A percentile compares a stretch with the other conserved stretches of the same genome.
Evolutionary conservation across 345 rosid species (phyloP).

Genomic region (Excoecaria cochinchinensis): DNA sequence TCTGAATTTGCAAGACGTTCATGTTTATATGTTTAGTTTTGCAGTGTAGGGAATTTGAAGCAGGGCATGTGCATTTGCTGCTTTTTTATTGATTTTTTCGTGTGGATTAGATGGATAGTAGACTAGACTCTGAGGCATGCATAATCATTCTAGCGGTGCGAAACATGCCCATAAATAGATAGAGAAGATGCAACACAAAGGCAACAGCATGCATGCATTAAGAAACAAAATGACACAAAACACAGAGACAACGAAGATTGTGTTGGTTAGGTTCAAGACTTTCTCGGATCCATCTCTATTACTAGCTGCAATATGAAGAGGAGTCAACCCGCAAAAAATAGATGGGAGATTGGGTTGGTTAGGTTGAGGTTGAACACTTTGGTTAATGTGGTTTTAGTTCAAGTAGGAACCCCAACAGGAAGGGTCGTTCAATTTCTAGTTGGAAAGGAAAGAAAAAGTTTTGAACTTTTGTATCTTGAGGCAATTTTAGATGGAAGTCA

Average conservation of each 20-base stretch:
- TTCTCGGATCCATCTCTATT: slow-evolving; percentile 88
- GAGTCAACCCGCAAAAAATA: slow-evolving; percentile 81
- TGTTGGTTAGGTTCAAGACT: slow-evolving; percentile 42
- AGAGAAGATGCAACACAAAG: not conserved
- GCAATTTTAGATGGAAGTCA: no score
- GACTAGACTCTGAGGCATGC: slow-evolving; percentile 94
- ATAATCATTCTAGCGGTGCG: slow-evolving; percentile 54
- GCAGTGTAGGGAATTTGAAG: slow-evolving; percentile 51
- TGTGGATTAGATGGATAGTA: slow-evolving; percentile 87
- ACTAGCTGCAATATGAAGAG: slow-evolving; percentile 95
- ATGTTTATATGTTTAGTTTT: slow-evolving; percentile 33
- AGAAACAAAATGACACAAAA: not conserved
- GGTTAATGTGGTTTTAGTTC: no score
- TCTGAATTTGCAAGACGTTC: slow-evolving; percentile 54
- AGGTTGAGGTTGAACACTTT: no score
- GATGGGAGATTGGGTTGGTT: no score
- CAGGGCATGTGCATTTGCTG: slow-evolving; percentile 51
- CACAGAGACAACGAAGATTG: not conserved
- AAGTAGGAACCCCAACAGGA: no score
- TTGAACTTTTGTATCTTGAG: no score
- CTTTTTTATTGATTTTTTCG: slow-evolving; percentile 57
- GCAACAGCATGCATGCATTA: not conserved
- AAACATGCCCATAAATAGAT: not conserved
- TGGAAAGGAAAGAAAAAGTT: no score
- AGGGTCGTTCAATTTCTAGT: no score